These are phyloP conservation scores for Kurtzmaniella quercitrusa DNA, from an alignment of 1,139 yeast genomes.

Conservation along the genomic window DNA sequence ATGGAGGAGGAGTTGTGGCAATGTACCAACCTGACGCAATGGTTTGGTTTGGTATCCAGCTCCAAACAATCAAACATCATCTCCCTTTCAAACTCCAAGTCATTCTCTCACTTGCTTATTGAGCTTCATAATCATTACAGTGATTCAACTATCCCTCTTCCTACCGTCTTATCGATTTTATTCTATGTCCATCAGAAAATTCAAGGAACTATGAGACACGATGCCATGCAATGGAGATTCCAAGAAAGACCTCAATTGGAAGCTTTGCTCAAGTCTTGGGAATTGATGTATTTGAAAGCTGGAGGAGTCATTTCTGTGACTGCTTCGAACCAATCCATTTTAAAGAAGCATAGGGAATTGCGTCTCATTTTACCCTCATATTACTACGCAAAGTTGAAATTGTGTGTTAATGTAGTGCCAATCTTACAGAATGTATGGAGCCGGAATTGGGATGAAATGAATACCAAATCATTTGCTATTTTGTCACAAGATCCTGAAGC, in stretches of 20 bases:
- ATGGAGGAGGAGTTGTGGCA: conserved; percentile 67
- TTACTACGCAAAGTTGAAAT: conserved; percentile 58
- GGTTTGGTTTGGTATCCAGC: conserved; percentile 37
- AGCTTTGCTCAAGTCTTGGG: conserved; percentile 60
- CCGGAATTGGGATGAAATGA: conserved; percentile 66
- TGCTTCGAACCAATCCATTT: conserved; percentile 45
- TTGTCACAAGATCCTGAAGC: conserved; percentile 50
- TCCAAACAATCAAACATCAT: neutral
- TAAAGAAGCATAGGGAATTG: conserved; percentile 50
- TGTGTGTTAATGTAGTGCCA: conserved; percentile 55
- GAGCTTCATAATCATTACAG: conserved; percentile 43
- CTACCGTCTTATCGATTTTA: conserved; percentile 59
- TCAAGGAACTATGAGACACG: conserved; percentile 20
- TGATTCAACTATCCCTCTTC: conserved; percentile 43
- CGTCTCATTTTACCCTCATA: conserved; percentile 62
- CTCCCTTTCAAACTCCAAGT: neutral
- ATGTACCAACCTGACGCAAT: conserved; percentile 50
- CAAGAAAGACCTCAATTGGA: conserved; percentile 54
- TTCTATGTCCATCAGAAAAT: conserved; percentile 73
- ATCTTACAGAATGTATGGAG: conserved; percentile 53
- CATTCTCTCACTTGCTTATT: conserved; percentile 33
- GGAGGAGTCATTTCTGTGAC: conserved; percentile 58
- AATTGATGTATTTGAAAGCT: conserved; percentile 51
- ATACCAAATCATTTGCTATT: conserved; percentile 24
- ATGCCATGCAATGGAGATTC: conserved; percentile 51